A percentile compares a stretch with the other conserved stretches of the same genome.
phyloP scores from a whole-genome alignment of 257 asterid genomes.

The Ocimum tenuiflorum region DNA sequence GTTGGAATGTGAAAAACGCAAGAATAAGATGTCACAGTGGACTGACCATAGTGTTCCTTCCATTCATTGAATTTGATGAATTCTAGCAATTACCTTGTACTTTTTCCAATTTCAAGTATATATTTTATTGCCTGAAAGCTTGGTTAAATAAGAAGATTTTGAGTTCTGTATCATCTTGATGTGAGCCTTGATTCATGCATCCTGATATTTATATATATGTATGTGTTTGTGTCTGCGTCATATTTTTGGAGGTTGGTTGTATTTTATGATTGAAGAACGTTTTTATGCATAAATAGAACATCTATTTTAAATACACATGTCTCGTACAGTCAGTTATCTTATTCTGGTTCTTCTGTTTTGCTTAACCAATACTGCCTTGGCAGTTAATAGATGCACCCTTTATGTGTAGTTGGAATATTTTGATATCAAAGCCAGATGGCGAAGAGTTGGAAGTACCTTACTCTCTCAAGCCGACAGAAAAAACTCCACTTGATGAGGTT shows the following conservation, averaged over 20 bases:
- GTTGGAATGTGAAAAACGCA: background rate
- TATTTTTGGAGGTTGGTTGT: background rate
- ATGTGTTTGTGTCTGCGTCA: background rate
- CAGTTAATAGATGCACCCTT: slow-evolving; percentile 21
- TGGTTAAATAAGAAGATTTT: slow-evolving; percentile 2
- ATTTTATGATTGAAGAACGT: background rate
- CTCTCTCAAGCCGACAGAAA: slow-evolving; percentile 62
- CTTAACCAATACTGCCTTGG: slow-evolving; percentile 8
- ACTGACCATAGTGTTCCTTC: background rate
- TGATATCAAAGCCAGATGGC: slow-evolving; percentile 79
- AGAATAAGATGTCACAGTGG: background rate
- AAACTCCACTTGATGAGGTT: slow-evolving; percentile 77
- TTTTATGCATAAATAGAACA: background rate
- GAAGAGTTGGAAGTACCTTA: slow-evolving; percentile 65
- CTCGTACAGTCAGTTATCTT: slow-evolving; percentile 3
- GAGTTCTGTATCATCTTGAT: slow-evolving; percentile 3
- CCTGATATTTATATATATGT: background rate
- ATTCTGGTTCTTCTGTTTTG: background rate
- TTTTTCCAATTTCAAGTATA: background rate
- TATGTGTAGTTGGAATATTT: slow-evolving; percentile 66
- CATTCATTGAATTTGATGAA: background rate
- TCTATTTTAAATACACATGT: background rate
- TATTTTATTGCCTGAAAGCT: background rate
- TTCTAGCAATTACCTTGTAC: background rate
- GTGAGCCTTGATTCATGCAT: background rate